A percentile compares a stretch with the other conserved stretches of the same genome.
These are phyloP conservation scores for Pichiaceae sp. DNA, from an alignment of 1,139 yeast genomes.

Conservation along the genomic window DNA sequence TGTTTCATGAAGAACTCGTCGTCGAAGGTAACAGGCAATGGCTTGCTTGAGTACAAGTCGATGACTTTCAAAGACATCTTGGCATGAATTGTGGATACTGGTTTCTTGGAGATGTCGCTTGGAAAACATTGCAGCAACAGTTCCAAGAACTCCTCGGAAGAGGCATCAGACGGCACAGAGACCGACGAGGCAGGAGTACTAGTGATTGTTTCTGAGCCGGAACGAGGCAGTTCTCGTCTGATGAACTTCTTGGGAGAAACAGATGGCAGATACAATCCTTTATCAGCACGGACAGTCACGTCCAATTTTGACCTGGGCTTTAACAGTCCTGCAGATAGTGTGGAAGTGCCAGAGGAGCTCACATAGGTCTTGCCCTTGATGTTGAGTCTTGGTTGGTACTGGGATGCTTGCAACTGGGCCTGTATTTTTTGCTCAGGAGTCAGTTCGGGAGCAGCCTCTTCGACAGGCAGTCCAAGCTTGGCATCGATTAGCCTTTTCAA, in stretches of 20 bases:
- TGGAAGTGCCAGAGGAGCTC: background rate
- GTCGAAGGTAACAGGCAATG: constrained; percentile 1
- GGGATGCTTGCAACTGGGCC: background rate
- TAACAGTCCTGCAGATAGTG: background rate
- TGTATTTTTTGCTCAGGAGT: background rate
- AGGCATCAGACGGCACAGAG: background rate
- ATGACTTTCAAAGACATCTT: background rate
- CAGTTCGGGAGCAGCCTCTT: background rate
- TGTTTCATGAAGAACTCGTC: background rate
- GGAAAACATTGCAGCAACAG: background rate
- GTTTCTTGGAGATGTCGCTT: background rate
- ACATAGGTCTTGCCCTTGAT: background rate
- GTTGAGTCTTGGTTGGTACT: background rate
- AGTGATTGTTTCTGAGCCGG: background rate
- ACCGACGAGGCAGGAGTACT: background rate
- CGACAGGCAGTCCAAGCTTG: too few species aligned
- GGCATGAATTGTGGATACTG: background rate
- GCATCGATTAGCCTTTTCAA: too few species aligned
- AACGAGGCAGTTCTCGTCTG: background rate
- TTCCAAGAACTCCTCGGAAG: background rate
- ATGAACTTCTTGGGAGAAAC: background rate
- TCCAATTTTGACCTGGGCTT: background rate
- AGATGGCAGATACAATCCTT: background rate
- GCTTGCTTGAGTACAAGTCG: background rate
- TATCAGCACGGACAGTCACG: background rate